These are phyloP conservation scores for Aristolochia contorta DNA, from an alignment of 164 flowering plant species.

Conservation along the genomic window DNA sequence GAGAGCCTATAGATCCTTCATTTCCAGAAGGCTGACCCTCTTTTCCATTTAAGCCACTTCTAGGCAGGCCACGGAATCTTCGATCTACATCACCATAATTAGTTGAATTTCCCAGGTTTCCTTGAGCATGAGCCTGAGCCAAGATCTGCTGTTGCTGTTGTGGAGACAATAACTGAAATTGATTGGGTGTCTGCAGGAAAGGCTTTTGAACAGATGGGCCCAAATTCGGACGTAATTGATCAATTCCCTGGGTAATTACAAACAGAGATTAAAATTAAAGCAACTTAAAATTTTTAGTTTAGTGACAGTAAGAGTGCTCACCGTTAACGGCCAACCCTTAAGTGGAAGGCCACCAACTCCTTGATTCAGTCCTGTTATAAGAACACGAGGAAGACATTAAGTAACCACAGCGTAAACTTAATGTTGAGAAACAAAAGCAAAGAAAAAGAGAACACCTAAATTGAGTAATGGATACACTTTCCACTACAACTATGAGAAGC, in stretches of 20 bases:
- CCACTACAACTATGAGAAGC: too few relatives aligned
- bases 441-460: too few relatives aligned
- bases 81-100: constrained; percentile 57
- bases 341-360: constrained; percentile 64
- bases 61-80: constrained; percentile 49
- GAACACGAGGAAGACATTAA: not conserved
- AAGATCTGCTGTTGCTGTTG: constrained; percentile 63
- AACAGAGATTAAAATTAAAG: not conserved
- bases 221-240: constrained; percentile 49
- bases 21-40: constrained; percentile 68
- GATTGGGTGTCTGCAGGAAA: constrained; percentile 47
- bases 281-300: not conserved
- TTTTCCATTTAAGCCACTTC: constrained; percentile 50
- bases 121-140: constrained; percentile 75
- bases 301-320: not conserved
- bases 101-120: constrained; percentile 48
- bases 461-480: too few relatives aligned
- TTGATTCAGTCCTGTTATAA: constrained; percentile 50
- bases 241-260: constrained; percentile 44
- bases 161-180: constrained; percentile 52
- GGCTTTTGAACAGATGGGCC: constrained; percentile 68
- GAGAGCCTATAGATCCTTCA: constrained; percentile 83
- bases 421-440: too few relatives aligned
- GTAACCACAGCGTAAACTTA: too few relatives aligned
- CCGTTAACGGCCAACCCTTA: constrained; percentile 71